phyloP scores from a whole-genome alignment of 495 filamentous ascomycete species.

The Neurospora sp. region DNA sequence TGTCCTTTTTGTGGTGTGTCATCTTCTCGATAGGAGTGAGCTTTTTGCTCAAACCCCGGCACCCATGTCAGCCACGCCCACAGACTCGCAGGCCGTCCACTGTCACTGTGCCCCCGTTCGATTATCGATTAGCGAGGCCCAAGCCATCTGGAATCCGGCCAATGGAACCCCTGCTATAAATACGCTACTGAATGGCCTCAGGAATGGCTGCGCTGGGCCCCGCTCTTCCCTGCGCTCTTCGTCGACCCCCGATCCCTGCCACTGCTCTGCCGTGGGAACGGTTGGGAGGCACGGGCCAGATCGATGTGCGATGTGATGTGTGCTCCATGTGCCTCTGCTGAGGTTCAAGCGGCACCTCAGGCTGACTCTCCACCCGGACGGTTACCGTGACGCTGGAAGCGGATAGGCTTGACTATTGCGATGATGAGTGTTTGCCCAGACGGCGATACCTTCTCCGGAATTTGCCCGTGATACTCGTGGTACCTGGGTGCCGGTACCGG shows the following conservation, averaged over 20 bases:
- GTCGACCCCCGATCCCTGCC: background rate
- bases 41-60: background rate
- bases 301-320: background rate
- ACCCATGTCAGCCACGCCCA: background rate
- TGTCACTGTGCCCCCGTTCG: slow-evolving; percentile 20
- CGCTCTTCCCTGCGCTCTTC: background rate
- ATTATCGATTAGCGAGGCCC: slow-evolving; percentile 21
- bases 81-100: slow-evolving; percentile 10
- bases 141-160: background rate
- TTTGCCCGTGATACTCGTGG: background rate
- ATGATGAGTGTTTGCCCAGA: background rate
- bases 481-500: background rate
- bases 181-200: background rate
- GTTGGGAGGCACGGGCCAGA: slow-evolving; percentile 6
- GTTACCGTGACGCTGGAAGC: background rate
- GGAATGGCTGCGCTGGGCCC: background rate
- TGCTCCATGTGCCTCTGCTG: background rate
- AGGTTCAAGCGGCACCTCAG: background rate
- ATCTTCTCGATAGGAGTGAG: background rate
- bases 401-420: background rate
- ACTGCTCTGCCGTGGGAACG: slow-evolving; percentile 10
- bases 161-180: slow-evolving; percentile 4
- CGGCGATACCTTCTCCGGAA: background rate
- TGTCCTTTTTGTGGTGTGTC: slow-evolving; percentile 6
- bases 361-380: background rate